Evolutionary conservation across 768 basidiomycete genomes (phyloP), one percentile per base, ranked within the genome.

Genomic region (Rhodotorula diobovata): DNA sequence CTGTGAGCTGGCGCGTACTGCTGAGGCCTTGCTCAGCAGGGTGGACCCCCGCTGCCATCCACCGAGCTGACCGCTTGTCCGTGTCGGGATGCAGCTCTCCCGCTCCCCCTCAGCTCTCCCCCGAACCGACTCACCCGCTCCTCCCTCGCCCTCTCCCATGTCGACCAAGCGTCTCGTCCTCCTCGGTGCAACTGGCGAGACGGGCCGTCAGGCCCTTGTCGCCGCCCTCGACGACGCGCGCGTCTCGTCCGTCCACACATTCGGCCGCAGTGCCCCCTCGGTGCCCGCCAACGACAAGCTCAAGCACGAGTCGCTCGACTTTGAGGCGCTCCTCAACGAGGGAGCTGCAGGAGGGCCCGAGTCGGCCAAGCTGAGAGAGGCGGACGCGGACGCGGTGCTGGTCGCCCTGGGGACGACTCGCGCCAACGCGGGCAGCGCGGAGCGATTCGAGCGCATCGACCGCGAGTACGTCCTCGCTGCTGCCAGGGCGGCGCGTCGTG

Each of bases 371-470:
- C 82, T 83, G 25, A 54, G 34, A 4, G 55, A 82, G 84, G 1
- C 85, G 83, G 16, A 85, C 84, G 55, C 90, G 87, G 89, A 90
- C 79, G 86, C 88, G 32, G 87, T 92, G 0, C 88, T 87, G 76
- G 86, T 92, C 70, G 84, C 89, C 4, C 79, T 91, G 16, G 90
- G 90, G 15, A 91, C 90, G 30, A 87, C 86, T 21, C 83, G 81
- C 35, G 85, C 83, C 25, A 68, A 43, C 25, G 90, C 89, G 0
- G 89, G 89, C 7, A 85, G 87, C 72, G 85, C 84, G 1, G 85
- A 84, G 46, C 84, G 84, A 16, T 91, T 90, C 72, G 87, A 88
- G 77, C 89, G 86, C 81, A 90, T 91, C 67, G 90, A 91, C 76
- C 82, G 87, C 79, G 87, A 89, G 87, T 90, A 73, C 70, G 85